Conservation (phyloP, 176 grass and related monocot genomes). For the Triticum monococcum region DNA sequence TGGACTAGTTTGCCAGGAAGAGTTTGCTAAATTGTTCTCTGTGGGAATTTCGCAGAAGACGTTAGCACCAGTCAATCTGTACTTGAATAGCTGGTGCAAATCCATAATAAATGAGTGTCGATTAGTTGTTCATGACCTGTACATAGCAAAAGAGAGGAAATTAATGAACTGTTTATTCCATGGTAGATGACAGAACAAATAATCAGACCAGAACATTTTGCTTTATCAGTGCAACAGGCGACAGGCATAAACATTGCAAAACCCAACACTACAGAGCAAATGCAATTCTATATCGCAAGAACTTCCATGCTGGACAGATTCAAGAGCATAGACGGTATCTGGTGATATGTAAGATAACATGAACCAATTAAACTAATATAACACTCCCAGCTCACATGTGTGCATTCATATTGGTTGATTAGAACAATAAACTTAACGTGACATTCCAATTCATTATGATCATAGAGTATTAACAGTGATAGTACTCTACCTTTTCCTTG, state of each 20-base stretch:
- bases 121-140: conserved; percentile 62
- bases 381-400: background rate
- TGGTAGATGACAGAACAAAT: background rate
- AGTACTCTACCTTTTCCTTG: background rate
- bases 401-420: conserved; percentile 11
- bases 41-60: conserved; percentile 47
- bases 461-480: background rate
- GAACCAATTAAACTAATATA: background rate
- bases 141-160: conserved; percentile 43
- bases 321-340: background rate
- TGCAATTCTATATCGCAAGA: background rate
- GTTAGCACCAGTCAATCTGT: conserved; percentile 54
- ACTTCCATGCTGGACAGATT: background rate
- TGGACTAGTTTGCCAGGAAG: conserved; percentile 41
- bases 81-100: conserved; percentile 72
- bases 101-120: conserved; percentile 74
- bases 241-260: background rate
- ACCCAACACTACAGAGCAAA: background rate
- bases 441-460: background rate
- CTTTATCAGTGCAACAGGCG: background rate
- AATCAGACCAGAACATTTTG: conserved; percentile 15
- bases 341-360: background rate
- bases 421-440: background rate
- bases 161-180: conserved; percentile 28
- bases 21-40: conserved; percentile 43